Percentiles rank a stretch among this genome's conserved stretches.
These are phyloP conservation scores for Tylopilus felleus DNA, from an alignment of 768 basidiomycete genomes.

Conservation along the genomic window DNA sequence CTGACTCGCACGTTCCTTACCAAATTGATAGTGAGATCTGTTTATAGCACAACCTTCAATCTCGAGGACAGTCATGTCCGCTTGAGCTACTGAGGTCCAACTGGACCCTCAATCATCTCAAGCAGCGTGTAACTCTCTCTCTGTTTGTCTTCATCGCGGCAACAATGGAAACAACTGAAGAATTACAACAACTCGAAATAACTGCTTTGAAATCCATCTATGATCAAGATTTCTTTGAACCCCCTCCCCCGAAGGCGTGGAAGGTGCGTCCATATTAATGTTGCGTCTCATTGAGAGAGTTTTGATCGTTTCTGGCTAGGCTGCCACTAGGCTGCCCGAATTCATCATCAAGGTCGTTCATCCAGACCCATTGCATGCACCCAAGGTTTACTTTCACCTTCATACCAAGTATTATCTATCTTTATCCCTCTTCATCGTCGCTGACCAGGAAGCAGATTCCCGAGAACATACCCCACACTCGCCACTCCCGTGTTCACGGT, in stretches of 20 bases:
- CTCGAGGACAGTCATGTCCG: conserved; percentile 47
- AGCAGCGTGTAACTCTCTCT: conserved; percentile 36
- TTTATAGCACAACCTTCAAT: conserved; percentile 9
- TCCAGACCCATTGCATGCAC: conserved; percentile 52
- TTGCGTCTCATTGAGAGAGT: background rate
- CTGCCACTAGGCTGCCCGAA: conserved; percentile 66
- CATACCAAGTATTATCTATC: conserved; percentile 56
- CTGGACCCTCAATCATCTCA: conserved; percentile 59
- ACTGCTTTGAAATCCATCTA: conserved; percentile 79
- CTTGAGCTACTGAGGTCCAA: conserved; percentile 75
- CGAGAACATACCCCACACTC: conserved; percentile 77
- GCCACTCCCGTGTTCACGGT: conserved; percentile 67
- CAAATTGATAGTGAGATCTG: conserved; percentile 1
- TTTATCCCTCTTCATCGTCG: conserved; percentile 3
- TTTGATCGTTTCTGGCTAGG: conserved; percentile 37
- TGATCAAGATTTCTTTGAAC: conserved; percentile 70
- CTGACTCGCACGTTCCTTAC: conserved; percentile 11
- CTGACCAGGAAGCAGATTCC: conserved; percentile 47
- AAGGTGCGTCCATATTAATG: conserved; percentile 50
- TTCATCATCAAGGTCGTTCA: conserved; percentile 73
- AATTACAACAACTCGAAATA: conserved; percentile 67
- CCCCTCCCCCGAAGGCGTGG: conserved; percentile 78
- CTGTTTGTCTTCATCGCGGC: conserved; percentile 20
- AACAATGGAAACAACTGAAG: conserved; percentile 69
- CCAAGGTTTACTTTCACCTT: conserved; percentile 62